Evolutionary conservation across 2,329 filamentous ascomycete species (phyloP), one percentile per base, ranked within the genome.

Genomic region (Penicillium corylophilum): DNA sequence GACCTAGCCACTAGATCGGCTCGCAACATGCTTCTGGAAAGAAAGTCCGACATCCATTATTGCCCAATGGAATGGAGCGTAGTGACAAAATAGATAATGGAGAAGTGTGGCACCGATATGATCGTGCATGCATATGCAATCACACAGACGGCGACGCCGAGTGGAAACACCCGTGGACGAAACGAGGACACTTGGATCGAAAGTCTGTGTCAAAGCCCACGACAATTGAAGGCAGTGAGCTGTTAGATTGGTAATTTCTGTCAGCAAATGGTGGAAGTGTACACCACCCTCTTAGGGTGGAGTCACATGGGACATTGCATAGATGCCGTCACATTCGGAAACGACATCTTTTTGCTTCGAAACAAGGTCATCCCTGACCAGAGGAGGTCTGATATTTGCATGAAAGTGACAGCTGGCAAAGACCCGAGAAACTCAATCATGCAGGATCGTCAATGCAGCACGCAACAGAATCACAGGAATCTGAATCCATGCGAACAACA

Each of bases 331-430:
- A 56, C 55, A 62, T 57, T 60, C 52, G 53, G 50, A 46, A 62
- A 60, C 22, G 48, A 61, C 50, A 57, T 46, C 44, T 60, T 33
- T 31, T 56, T 56, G 54, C 49, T 54, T 48, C 48, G 43, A 55
- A 55, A 48, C 61, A 64, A 59, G 59, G 63, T 65, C 61, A 58
- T 56, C 55, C 61, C 59, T 60, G 55, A 52, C 44, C 29, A 47
- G 38, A 49, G 57, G 26, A 55, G 49, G 52, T 58, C 60, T 63
- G 54, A 53, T 55, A 60, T 63, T 54, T 62, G 63, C 64, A 64
- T 68, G 60, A 62, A 60, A 53, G 51, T 65, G 64, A 66, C 66
- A 70, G 63, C 64, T 73, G 69, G 69, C 67, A 69, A 61, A 59
- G 62, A 56, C 56, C 56, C 58, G 51, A 62, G 57, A 51, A 58